Conservation (phyloP, 805 yeast species). For the Spencermartinsiella europaea region DNA sequence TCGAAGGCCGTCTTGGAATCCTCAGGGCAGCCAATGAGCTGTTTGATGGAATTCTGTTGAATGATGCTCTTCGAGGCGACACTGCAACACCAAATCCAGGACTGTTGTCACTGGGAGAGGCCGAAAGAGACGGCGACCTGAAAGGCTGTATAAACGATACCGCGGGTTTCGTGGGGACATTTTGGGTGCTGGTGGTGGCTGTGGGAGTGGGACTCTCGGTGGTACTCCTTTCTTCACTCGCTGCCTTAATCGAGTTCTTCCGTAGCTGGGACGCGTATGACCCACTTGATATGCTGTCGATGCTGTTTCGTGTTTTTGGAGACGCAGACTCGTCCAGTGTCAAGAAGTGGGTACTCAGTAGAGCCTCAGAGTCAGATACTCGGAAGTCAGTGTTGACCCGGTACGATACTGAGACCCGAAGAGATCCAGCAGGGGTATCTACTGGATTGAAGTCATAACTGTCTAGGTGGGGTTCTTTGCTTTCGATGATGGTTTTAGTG, state of each 20-base stretch:
- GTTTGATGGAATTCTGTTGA: conserved; percentile 41
- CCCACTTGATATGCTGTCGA: conserved; percentile 1
- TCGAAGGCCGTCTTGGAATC: conserved; percentile 31
- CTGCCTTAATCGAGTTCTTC: neutral
- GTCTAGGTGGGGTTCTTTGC: conserved; percentile 33
- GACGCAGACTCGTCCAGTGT: conserved; percentile 37
- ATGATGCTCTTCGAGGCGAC: conserved; percentile 23
- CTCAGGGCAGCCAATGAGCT: conserved; percentile 39
- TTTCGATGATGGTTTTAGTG: conserved; percentile 46
- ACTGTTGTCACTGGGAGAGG: conserved; percentile 24
- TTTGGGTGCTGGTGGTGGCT: conserved; percentile 1
- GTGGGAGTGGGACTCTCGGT: conserved; percentile 1
- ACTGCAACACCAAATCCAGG: conserved; percentile 9
- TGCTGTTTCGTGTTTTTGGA: neutral
- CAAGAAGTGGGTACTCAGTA: conserved; percentile 53
- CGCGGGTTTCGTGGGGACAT: conserved; percentile 22
- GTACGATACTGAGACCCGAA: conserved; percentile 73
- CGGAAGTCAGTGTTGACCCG: conserved; percentile 66
- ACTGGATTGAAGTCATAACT: conserved; percentile 67
- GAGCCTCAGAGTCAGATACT: conserved; percentile 60
- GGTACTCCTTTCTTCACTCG: conserved; percentile 1
- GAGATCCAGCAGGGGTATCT: conserved; percentile 66
- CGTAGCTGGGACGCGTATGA: conserved; percentile 1
- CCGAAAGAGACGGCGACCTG: conserved; percentile 55
- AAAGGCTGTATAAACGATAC: conserved; percentile 51